Evolutionary conservation across 345 rosid species (phyloP).

Genomic region (Eutrema heterophyllum): DNA sequence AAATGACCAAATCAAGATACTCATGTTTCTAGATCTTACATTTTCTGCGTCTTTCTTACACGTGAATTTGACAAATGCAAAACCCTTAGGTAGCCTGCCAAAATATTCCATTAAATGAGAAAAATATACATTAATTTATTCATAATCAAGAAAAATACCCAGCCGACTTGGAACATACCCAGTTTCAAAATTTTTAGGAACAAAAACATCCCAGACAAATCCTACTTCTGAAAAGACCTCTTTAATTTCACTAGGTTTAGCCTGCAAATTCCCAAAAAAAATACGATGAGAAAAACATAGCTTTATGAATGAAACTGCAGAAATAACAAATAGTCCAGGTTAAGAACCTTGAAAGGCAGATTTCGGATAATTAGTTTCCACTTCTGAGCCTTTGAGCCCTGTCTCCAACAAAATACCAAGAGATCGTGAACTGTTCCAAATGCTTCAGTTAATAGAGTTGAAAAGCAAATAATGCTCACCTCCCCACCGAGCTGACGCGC

Average conservation of each 20-base stretch:
- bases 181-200: slow-evolving; percentile 67
- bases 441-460: background rate
- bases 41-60: slow-evolving; percentile 85
- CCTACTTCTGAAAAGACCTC: slow-evolving; percentile 68
- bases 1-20: slow-evolving; percentile 1
- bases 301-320: background rate
- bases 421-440: slow-evolving; percentile 4
- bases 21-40: slow-evolving; percentile 36
- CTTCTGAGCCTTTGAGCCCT: slow-evolving; percentile 96
- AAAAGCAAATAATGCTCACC: slow-evolving; percentile 45
- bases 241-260: slow-evolving; percentile 53
- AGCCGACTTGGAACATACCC: slow-evolving; percentile 47
- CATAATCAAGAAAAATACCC: slow-evolving; percentile 1
- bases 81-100: slow-evolving; percentile 81
- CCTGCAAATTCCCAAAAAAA: slow-evolving; percentile 51
- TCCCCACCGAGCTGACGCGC: slow-evolving; percentile 98
- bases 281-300: slow-evolving; percentile 3
- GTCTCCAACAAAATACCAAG: slow-evolving; percentile 21
- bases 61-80: slow-evolving; percentile 93
- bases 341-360: slow-evolving; percentile 82
- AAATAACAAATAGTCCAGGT: background rate
- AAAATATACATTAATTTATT: background rate
- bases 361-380: slow-evolving; percentile 92
- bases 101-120: slow-evolving; percentile 16
- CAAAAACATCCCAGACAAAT: slow-evolving; percentile 84